Percentiles rank a stretch among this genome's conserved stretches.
phyloP scores from a whole-genome alignment of 2,329 filamentous ascomycete species.

The Monilinia aucupariae region DNA sequence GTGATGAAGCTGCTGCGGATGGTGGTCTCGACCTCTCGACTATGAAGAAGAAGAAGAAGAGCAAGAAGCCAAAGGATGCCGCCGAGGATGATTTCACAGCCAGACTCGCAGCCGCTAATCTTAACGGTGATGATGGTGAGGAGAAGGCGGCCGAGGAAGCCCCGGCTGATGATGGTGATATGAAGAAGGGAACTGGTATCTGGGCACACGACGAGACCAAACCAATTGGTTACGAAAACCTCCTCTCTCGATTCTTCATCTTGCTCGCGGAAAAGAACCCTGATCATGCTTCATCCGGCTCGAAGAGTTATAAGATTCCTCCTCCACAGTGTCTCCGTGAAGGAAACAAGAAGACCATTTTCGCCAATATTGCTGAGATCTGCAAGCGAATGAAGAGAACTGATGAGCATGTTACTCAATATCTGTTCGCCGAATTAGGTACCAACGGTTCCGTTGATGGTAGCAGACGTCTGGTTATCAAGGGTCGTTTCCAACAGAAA shows the following conservation, averaged over 20 bases:
- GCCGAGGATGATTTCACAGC: slow-evolving; percentile 36
- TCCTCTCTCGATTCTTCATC: slow-evolving; percentile 89
- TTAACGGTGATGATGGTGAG: slow-evolving; percentile 32
- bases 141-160: slow-evolving; percentile 23
- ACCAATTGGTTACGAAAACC: slow-evolving; percentile 74
- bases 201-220: slow-evolving; percentile 37
- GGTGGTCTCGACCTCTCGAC: slow-evolving; percentile 42
- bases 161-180: slow-evolving; percentile 33
- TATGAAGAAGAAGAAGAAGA: slow-evolving; percentile 38
- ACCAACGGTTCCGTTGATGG: slow-evolving; percentile 95
- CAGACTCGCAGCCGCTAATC: slow-evolving; percentile 34
- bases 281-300: slow-evolving; percentile 81
- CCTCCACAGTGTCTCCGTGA: slow-evolving; percentile 97
- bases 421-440: slow-evolving; percentile 96
- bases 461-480: slow-evolving; percentile 89
- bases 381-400: slow-evolving; percentile 99
- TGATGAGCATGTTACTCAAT: slow-evolving; percentile 95
- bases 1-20: slow-evolving; percentile 46
- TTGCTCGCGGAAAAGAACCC: slow-evolving; percentile 94
- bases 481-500: slow-evolving; percentile 99
- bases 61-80: slow-evolving; percentile 35
- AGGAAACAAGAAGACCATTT: slow-evolving; percentile 99
- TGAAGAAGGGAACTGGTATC: slow-evolving; percentile 37
- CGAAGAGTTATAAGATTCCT: slow-evolving; percentile 98
- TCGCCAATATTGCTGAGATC: slow-evolving; percentile 97